phyloP scores from a whole-genome alignment of 176 grass and related monocot genomes.

The Lolium perenne region DNA sequence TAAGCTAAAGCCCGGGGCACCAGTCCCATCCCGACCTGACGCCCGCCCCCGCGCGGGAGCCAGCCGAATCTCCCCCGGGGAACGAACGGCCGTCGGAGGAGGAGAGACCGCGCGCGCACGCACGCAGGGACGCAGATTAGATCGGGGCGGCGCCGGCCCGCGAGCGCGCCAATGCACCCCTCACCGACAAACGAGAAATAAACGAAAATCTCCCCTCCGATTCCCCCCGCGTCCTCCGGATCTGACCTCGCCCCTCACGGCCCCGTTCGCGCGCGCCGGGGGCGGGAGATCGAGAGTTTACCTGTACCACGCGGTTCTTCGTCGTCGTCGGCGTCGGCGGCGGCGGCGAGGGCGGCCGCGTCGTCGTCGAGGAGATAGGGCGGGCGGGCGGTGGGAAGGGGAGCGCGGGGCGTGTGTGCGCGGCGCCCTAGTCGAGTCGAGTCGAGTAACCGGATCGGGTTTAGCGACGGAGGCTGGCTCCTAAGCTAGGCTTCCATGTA shows the following conservation, averaged over 20 bases:
- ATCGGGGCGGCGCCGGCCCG: slow-evolving; percentile 36
- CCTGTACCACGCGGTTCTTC: neutral
- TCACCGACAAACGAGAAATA: neutral
- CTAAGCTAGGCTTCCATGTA: neutral
- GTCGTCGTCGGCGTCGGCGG: neutral
- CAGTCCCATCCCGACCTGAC: neutral
- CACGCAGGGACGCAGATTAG: neutral
- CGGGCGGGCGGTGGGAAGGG: neutral
- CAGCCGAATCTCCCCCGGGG: neutral
- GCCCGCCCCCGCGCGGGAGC: neutral
- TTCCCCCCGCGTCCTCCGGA: slow-evolving; percentile 33
- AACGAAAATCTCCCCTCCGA: neutral
- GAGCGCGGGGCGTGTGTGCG: slow-evolving; percentile 16
- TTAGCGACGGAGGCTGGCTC: slow-evolving; percentile 14
- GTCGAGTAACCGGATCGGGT: slow-evolving; percentile 36
- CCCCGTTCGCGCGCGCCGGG: neutral
- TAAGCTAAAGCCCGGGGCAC: neutral
- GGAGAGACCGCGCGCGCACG: neutral
- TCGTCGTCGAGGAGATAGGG: slow-evolving; percentile 4
- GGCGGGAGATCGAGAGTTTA: slow-evolving; percentile 2
- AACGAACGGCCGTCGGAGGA: neutral
- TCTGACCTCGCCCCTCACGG: slow-evolving; percentile 17
- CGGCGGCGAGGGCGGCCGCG: neutral
- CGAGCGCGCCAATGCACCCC: slow-evolving; percentile 40
- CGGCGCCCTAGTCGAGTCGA: slow-evolving; percentile 34